A percentile compares a stretch with the other conserved stretches of the same genome.
These are phyloP conservation scores for Coffea humblotiana DNA, from an alignment of 305 asterid species.

Conservation along the genomic window DNA sequence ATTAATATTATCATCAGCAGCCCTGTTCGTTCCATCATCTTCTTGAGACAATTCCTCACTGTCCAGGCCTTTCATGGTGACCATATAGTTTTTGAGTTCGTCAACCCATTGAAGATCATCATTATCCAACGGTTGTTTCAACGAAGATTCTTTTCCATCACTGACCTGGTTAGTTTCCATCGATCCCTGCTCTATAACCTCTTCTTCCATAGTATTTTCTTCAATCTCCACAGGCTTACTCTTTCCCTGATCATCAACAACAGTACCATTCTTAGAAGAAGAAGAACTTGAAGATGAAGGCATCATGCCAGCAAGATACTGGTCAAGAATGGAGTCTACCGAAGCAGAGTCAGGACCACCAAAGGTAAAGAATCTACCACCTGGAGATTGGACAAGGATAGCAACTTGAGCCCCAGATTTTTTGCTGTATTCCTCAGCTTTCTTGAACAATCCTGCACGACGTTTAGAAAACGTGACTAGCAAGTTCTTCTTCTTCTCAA, in stretches of 20 bases:
- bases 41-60: background rate
- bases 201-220: background rate
- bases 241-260: background rate
- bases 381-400: constrained; percentile 11
- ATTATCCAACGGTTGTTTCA: background rate
- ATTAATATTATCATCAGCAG: too few relatives aligned
- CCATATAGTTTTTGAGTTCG: background rate
- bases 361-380: background rate
- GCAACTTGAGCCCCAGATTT: constrained; percentile 2
- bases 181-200: background rate
- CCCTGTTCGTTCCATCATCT: too few relatives aligned
- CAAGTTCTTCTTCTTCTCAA: constrained; percentile 9
- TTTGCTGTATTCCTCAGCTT: constrained; percentile 5
- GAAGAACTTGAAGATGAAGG: background rate
- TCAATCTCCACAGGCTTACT: background rate
- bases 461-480: constrained; percentile 16
- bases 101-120: background rate
- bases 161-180: too few relatives aligned
- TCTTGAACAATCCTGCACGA: constrained; percentile 9
- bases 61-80: background rate
- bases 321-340: background rate
- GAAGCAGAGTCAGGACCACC: background rate
- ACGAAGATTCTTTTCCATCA: background rate
- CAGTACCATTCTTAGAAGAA: background rate
- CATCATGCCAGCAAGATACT: background rate